Percentiles rank a stretch among this genome's conserved stretches.
Conservation (phyloP, 1,284 basidiomycete species). For the Cystobasidium pallidum region DNA sequence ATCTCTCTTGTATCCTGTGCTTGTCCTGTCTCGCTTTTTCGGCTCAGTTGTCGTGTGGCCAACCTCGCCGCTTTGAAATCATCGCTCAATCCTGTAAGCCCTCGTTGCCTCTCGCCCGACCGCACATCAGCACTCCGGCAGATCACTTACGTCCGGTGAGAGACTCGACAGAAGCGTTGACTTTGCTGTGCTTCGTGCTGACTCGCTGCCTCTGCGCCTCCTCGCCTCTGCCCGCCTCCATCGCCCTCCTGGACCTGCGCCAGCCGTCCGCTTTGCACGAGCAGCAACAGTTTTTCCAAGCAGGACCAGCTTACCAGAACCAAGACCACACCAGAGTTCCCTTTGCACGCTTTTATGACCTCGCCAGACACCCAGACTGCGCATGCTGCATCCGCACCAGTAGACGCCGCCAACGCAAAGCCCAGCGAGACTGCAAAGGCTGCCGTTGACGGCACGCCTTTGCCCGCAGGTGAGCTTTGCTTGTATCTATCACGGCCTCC, state of each 20-base stretch:
- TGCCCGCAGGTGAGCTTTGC: slow-evolving; percentile 26
- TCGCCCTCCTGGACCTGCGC: slow-evolving; percentile 3
- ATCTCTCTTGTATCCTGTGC: background rate
- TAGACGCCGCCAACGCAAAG: slow-evolving; percentile 39
- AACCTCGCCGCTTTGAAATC: slow-evolving; percentile 14
- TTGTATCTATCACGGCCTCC: background rate
- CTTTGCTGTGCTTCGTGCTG: too few species aligned
- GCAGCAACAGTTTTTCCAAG: slow-evolving; percentile 3
- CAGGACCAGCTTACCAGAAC: background rate
- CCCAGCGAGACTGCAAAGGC: slow-evolving; percentile 42
- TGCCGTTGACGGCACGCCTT: slow-evolving; percentile 38
- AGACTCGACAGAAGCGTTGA: too few species aligned
- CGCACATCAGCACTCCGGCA: background rate
- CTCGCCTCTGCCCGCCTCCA: background rate
- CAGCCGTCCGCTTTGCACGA: slow-evolving; percentile 6
- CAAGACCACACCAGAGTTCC: slow-evolving; percentile 10
- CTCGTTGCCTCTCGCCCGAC: slow-evolving; percentile 8
- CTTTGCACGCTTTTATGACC: slow-evolving; percentile 44
- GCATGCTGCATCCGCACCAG: slow-evolving; percentile 44
- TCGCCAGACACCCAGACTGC: slow-evolving; percentile 37
- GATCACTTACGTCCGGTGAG: background rate
- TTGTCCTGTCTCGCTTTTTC: background rate
- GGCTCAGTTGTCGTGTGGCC: slow-evolving; percentile 1
- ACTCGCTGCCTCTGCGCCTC: background rate
- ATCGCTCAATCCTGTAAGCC: background rate